Percentiles rank a stretch among this genome's conserved stretches.
Conservation (phyloP, 331 rosid genomes). For the Prunus yedoensis region DNA sequence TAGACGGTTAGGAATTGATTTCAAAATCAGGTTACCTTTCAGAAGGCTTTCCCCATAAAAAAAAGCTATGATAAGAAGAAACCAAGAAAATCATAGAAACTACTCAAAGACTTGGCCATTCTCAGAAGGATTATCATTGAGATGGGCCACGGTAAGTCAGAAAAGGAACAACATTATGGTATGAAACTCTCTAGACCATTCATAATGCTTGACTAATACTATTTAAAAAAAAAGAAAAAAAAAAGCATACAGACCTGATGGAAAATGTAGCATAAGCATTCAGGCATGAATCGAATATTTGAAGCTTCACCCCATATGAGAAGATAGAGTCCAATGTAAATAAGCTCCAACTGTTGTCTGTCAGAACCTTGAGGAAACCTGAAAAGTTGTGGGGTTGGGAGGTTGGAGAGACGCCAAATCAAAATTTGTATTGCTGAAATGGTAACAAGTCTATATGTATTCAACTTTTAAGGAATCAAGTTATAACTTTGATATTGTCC, state of each 20-base stretch:
- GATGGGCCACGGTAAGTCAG: background rate
- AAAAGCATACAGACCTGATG: constrained; percentile 75
- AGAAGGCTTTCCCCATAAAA: background rate
- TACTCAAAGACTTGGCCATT: background rate
- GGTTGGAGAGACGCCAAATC: constrained; percentile 17
- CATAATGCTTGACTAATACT: constrained; percentile 5
- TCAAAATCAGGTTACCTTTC: background rate
- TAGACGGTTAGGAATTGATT: background rate
- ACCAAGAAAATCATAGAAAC: background rate
- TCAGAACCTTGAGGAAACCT: constrained; percentile 50
- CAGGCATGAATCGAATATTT: constrained; percentile 97
- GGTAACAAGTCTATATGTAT: constrained; percentile 15
- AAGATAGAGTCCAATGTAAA: constrained; percentile 86
- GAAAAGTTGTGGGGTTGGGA: constrained; percentile 19
- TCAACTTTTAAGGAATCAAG: constrained; percentile 19
- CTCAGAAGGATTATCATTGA: background rate
- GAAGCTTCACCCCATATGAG: constrained; percentile 99
- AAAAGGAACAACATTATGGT: constrained; percentile 1
- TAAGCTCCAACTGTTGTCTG: constrained; percentile 61
- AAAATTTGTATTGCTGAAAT: constrained; percentile 24
- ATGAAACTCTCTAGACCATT: constrained; percentile 17
- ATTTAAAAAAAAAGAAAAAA: too few relatives aligned
- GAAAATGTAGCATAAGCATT: constrained; percentile 94
- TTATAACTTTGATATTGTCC: constrained; percentile 22
- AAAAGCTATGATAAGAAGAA: background rate